Evolutionary conservation across 805 yeast species (phyloP).

Genomic region (Lipomyces spencermartinsiae): DNA sequence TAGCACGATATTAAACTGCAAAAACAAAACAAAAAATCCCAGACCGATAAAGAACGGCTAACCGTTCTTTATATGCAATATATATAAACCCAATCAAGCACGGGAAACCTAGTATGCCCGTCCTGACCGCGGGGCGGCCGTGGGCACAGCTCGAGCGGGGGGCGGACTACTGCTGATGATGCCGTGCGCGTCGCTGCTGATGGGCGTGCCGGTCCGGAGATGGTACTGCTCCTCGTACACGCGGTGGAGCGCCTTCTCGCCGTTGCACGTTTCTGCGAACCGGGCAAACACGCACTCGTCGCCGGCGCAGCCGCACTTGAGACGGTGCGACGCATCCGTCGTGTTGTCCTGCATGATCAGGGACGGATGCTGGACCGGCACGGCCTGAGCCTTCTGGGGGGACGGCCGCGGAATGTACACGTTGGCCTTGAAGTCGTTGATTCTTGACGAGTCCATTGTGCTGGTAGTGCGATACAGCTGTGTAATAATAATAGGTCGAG

Average conservation of each 20-base stretch:
- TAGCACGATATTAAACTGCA: background rate
- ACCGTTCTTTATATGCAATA: background rate
- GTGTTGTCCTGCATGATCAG: constrained; percentile 62
- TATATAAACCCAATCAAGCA: background rate
- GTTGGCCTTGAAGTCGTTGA: constrained; percentile 50
- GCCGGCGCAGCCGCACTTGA: constrained; percentile 52
- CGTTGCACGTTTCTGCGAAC: constrained; percentile 38
- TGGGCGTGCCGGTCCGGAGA: constrained; percentile 17
- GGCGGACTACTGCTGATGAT: background rate
- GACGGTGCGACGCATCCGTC: constrained; percentile 57
- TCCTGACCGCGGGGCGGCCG: background rate
- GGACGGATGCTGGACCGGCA: constrained; percentile 63
- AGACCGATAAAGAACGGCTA: background rate
- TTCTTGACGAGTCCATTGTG: constrained; percentile 54
- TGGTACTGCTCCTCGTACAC: constrained; percentile 37
- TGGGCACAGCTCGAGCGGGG: background rate
- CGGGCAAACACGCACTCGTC: constrained; percentile 50
- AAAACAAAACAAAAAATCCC: background rate
- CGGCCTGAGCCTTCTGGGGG: constrained; percentile 35
- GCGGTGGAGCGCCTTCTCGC: constrained; percentile 23
- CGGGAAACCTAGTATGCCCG: background rate
- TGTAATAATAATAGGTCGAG: too few species aligned
- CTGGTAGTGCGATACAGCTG: too few species aligned
- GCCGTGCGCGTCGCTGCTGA: background rate
- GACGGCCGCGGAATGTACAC: constrained; percentile 56